phyloP scores from a whole-genome alignment of 805 yeast genomes.

The Metschnikowia lachancei region DNA sequence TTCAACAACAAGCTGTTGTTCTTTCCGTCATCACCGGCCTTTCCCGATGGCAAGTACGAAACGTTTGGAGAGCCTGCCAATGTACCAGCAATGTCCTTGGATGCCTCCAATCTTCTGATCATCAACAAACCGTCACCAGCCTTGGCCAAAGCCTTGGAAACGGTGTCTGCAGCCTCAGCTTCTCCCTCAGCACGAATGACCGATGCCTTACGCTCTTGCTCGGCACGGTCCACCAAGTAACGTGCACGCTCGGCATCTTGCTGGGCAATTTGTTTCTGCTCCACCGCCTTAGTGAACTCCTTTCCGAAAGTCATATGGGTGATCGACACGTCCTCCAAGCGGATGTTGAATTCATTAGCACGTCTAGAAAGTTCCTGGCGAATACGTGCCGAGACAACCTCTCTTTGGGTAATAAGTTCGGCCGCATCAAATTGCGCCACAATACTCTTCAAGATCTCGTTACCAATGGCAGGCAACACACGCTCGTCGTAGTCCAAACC shows the following conservation, averaged over 20 bases:
- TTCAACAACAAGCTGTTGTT: conserved; percentile 61
- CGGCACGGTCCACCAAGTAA: conserved; percentile 82
- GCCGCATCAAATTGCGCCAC: conserved; percentile 97
- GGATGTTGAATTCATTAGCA: conserved; percentile 85
- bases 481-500: conserved; percentile 95
- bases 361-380: conserved; percentile 80
- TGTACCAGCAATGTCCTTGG: conserved; percentile 90
- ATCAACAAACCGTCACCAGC: conserved; percentile 94
- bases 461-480: conserved; percentile 88
- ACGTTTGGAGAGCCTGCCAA: conserved; percentile 80
- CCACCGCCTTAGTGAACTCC: conserved; percentile 97
- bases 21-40: conserved; percentile 35
- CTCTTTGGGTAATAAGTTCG: conserved; percentile 95
- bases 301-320: conserved; percentile 96
- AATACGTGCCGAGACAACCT: conserved; percentile 84
- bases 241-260: conserved; percentile 98
- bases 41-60: conserved; percentile 75
- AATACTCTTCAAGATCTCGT: conserved; percentile 83
- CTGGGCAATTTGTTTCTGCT: conserved; percentile 98
- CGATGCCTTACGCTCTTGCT: conserved; percentile 93
- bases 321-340: conserved; percentile 92
- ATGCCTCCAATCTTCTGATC: conserved; percentile 94
- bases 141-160: conserved; percentile 86
- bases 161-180: conserved; percentile 96
- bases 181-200: conserved; percentile 98